Conservation (phyloP, 352 stramenopile species). For the Phytophthora vignae region DNA sequence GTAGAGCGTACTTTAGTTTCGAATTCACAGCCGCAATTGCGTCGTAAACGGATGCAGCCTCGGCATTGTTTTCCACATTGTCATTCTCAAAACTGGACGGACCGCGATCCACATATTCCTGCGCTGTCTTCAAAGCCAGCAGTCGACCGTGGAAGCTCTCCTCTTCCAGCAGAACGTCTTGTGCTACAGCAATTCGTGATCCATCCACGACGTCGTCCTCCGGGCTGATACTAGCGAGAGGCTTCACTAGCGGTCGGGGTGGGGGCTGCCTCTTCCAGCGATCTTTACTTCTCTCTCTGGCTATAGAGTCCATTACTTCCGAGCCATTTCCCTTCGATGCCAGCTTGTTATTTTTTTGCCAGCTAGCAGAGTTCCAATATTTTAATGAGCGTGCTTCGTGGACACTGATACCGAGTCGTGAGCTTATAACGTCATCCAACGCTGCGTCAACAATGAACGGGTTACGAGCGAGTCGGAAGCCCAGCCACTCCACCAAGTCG, state of each 20-base stretch:
- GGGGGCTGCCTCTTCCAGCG: slow-evolving; percentile 26
- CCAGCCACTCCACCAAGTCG: slow-evolving; percentile 59
- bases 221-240: slow-evolving; percentile 54
- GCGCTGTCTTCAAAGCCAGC: slow-evolving; percentile 18
- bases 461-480: slow-evolving; percentile 60
- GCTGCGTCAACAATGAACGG: slow-evolving; percentile 55
- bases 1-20: slow-evolving; percentile 32
- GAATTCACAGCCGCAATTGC: slow-evolving; percentile 31
- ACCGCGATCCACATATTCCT: slow-evolving; percentile 22
- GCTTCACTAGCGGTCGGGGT: slow-evolving; percentile 43
- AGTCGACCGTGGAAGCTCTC: slow-evolving; percentile 53
- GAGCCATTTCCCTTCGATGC: not conserved
- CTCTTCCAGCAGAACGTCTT: slow-evolving; percentile 51
- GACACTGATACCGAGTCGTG: slow-evolving; percentile 17
- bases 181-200: slow-evolving; percentile 39
- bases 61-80: not conserved
- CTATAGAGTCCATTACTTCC: not conserved
- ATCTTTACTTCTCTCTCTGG: not conserved
- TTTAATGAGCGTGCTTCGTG: slow-evolving; percentile 32
- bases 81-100: slow-evolving; percentile 9
- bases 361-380: slow-evolving; percentile 41
- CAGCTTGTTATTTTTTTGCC: slow-evolving; percentile 19
- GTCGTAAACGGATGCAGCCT: slow-evolving; percentile 33
- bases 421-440: slow-evolving; percentile 41
- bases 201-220: slow-evolving; percentile 60